phyloP scores from a whole-genome alignment of 2,329 filamentous ascomycete species.

The Trichoderma semiorbis region DNA sequence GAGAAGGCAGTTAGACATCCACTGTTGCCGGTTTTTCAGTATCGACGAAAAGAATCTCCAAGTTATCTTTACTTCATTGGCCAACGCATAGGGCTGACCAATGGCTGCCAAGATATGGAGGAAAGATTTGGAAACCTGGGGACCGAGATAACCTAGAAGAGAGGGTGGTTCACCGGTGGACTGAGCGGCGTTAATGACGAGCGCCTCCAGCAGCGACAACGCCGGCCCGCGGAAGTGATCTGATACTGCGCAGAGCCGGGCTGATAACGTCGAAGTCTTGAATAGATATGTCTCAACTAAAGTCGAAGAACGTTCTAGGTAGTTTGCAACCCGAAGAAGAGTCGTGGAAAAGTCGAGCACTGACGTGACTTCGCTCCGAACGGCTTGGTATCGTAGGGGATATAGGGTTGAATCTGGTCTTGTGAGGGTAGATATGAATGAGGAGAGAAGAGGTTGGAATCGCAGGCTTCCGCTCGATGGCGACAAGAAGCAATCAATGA shows the following conservation, averaged over 20 bases:
- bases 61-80: slow-evolving; percentile 61
- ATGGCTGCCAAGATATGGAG: slow-evolving; percentile 73
- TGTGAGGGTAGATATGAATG: slow-evolving; percentile 50
- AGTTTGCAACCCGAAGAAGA: slow-evolving; percentile 66
- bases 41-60: slow-evolving; percentile 88
- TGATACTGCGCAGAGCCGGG: slow-evolving; percentile 69
- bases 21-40: slow-evolving; percentile 86
- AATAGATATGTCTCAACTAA: slow-evolving; percentile 76
- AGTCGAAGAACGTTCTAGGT: slow-evolving; percentile 59
- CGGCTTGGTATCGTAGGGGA: slow-evolving; percentile 49
- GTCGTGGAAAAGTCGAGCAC: slow-evolving; percentile 65
- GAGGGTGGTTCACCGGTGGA: slow-evolving; percentile 78
- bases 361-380: slow-evolving; percentile 60
- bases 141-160: slow-evolving; percentile 82
- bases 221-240: slow-evolving; percentile 63
- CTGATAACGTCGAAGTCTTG: slow-evolving; percentile 72
- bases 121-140: slow-evolving; percentile 79
- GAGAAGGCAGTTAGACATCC: slow-evolving; percentile 90
- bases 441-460: slow-evolving; percentile 72
- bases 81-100: slow-evolving; percentile 69
- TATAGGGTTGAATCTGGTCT: slow-evolving; percentile 62
- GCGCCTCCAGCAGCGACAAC: slow-evolving; percentile 65
- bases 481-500: slow-evolving; percentile 74
- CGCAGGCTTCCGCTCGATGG: slow-evolving; percentile 66
- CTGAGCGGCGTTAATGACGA: slow-evolving; percentile 68